Percentiles rank a stretch among this genome's conserved stretches.
Evolutionary conservation across 352 stramenopile species (phyloP).

Genomic region (Phytophthora lateralis): DNA sequence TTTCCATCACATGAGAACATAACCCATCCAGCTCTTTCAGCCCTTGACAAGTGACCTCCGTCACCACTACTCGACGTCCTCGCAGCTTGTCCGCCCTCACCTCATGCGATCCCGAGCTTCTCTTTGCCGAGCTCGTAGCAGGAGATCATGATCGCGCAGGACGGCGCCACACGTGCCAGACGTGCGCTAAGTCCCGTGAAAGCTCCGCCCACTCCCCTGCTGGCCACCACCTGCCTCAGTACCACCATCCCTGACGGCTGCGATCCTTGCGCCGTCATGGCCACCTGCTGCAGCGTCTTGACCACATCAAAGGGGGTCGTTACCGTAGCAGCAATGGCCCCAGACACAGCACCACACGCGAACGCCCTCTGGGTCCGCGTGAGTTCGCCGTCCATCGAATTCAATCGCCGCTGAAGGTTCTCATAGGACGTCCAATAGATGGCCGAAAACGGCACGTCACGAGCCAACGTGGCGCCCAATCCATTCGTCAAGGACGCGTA

Average conservation of each 20-base stretch:
- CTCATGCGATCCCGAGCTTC: conserved; percentile 60
- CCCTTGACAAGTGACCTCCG: conserved; percentile 17
- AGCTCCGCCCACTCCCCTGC: conserved; percentile 47
- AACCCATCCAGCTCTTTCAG: conserved; percentile 16
- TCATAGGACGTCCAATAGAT: conserved; percentile 96
- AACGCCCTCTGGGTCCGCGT: conserved; percentile 82
- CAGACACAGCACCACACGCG: conserved; percentile 81
- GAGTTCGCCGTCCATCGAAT: conserved; percentile 22
- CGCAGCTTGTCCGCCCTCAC: background rate
- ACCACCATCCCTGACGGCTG: conserved; percentile 43
- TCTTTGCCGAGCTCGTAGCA: conserved; percentile 85
- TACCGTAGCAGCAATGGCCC: conserved; percentile 85
- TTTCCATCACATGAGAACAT: conserved; percentile 5
- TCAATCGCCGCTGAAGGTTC: conserved; percentile 51
- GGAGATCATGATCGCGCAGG: conserved; percentile 90
- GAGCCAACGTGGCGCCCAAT: conserved; percentile 89
- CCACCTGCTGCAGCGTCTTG: conserved; percentile 93
- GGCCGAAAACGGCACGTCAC: conserved; percentile 95
- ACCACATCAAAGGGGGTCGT: conserved; percentile 97
- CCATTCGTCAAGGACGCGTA: conserved; percentile 85
- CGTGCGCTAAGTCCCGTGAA: conserved; percentile 76
- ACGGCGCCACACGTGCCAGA: conserved; percentile 70
- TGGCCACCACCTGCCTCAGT: conserved; percentile 57
- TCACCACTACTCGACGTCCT: background rate
- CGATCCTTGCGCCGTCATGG: conserved; percentile 41